Conservation (phyloP, 2,329 filamentous ascomycete genomes). For the Nemania sp. region DNA sequence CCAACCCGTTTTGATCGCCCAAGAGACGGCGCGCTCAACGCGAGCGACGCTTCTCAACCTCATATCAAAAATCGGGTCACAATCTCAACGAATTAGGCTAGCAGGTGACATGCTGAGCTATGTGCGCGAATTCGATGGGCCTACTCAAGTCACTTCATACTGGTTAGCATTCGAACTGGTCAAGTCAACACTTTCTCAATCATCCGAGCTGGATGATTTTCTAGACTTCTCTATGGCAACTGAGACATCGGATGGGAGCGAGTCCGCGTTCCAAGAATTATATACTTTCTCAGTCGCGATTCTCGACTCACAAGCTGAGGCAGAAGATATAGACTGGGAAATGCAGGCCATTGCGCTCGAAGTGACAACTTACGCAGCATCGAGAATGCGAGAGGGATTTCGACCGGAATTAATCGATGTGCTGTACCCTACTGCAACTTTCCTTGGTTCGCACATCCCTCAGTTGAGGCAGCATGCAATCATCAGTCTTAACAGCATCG, state of each 20-base stretch:
- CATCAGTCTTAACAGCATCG: constrained; percentile 83
- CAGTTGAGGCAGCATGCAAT: constrained; percentile 84
- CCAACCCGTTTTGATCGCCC: constrained; percentile 69
- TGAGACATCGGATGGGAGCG: constrained; percentile 56
- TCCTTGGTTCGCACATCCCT: constrained; percentile 78
- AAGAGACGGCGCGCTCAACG: constrained; percentile 75
- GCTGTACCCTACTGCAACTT: constrained; percentile 90
- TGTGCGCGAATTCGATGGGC: constrained; percentile 67
- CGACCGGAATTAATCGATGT: constrained; percentile 89
- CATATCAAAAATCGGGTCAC: constrained; percentile 64
- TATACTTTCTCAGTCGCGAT: constrained; percentile 76
- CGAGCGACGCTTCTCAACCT: constrained; percentile 69
- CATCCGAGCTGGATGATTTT: constrained; percentile 73
- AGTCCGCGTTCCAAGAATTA: constrained; percentile 70
- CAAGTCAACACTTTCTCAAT: constrained; percentile 65
- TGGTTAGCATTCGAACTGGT: constrained; percentile 84
- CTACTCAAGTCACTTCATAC: constrained; percentile 75
- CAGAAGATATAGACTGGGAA: constrained; percentile 72
- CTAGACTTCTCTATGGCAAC: constrained; percentile 65
- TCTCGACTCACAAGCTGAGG: constrained; percentile 66
- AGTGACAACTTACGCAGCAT: constrained; percentile 79
- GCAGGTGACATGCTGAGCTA: constrained; percentile 74
- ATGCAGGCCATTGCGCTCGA: constrained; percentile 85
- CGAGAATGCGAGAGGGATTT: constrained; percentile 74
- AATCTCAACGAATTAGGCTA: constrained; percentile 70